These are phyloP conservation scores for Paraphysoderma sedebokerense DNA, from an alignment of 371 early-diverging fungal species.

Conservation along the genomic window DNA sequence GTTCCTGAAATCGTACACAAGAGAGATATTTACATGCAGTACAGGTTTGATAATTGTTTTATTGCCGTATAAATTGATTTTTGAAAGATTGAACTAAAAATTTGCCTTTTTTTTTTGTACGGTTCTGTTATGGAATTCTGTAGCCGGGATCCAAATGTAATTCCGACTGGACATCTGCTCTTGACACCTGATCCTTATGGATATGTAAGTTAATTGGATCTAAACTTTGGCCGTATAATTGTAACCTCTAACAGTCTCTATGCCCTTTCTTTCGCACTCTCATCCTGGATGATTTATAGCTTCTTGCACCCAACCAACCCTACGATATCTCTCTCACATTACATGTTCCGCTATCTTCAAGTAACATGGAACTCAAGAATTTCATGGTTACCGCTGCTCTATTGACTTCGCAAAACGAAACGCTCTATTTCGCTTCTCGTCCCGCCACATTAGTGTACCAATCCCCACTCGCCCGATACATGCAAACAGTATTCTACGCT, in stretches of 20 bases:
- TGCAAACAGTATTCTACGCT: neutral
- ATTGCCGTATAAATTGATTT: too few relatives aligned
- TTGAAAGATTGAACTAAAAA: too few relatives aligned
- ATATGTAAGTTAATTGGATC: too few relatives aligned
- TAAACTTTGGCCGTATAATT: too few relatives aligned
- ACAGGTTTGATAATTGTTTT: neutral
- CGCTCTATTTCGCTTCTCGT: neutral
- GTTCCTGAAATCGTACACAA: conserved; percentile 15
- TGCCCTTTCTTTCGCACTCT: too few relatives aligned
- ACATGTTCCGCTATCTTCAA: neutral
- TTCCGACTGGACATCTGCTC: too few relatives aligned
- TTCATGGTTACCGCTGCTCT: neutral
- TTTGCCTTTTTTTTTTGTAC: too few relatives aligned
- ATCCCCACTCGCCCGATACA: neutral
- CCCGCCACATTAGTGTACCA: neutral
- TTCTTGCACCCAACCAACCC: neutral
- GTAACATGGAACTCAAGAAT: neutral
- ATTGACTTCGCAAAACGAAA: neutral
- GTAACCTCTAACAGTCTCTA: too few relatives aligned
- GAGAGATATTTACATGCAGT: conserved; percentile 15
- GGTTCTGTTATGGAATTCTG: too few relatives aligned
- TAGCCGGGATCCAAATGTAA: too few relatives aligned
- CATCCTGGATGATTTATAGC: too few relatives aligned
- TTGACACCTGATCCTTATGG: too few relatives aligned
- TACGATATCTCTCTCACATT: neutral